These are phyloP conservation scores for Xylariaceae sp. DNA, from an alignment of 2,329 filamentous ascomycete species.

Conservation along the genomic window DNA sequence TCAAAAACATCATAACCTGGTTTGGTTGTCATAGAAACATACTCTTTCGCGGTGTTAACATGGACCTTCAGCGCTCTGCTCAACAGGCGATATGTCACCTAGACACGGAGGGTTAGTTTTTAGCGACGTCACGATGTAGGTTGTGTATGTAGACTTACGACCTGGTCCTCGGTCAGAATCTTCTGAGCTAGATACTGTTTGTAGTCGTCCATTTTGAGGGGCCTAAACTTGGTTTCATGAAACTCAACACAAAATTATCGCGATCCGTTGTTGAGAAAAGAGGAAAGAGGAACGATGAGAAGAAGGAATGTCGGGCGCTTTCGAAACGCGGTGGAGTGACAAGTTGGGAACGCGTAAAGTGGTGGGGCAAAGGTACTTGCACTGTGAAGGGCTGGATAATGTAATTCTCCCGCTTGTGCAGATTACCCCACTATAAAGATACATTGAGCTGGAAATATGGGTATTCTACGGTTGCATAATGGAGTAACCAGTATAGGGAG, in stretches of 20 bases:
- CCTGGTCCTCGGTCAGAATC: slow-evolving; percentile 68
- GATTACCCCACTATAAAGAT: no score
- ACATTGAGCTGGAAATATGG: background rate
- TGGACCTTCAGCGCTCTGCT: slow-evolving; percentile 80
- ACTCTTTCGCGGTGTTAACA: slow-evolving; percentile 86
- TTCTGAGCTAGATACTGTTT: slow-evolving; percentile 68
- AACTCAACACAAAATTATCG: background rate
- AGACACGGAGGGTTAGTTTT: slow-evolving; percentile 8
- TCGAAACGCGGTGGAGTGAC: slow-evolving; percentile 13
- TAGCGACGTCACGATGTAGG: background rate
- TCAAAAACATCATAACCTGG: slow-evolving; percentile 3
- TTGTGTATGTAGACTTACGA: slow-evolving; percentile 45
- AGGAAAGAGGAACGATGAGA: background rate
- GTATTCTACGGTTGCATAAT: no score
- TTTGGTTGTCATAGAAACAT: slow-evolving; percentile 30
- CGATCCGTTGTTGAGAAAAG: background rate
- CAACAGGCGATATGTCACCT: slow-evolving; percentile 84
- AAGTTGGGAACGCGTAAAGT: slow-evolving; percentile 26
- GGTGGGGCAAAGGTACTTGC: slow-evolving; percentile 17
- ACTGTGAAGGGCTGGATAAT: background rate
- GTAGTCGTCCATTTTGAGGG: slow-evolving; percentile 52
- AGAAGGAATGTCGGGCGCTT: background rate
- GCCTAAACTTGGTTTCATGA: background rate
- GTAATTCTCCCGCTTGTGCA: no score
- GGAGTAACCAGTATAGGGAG: no score